Evolutionary conservation across 2,329 filamentous ascomycete species (phyloP), one percentile per base, ranked within the genome.

Genomic region (Helicocarpus griseus): DNA sequence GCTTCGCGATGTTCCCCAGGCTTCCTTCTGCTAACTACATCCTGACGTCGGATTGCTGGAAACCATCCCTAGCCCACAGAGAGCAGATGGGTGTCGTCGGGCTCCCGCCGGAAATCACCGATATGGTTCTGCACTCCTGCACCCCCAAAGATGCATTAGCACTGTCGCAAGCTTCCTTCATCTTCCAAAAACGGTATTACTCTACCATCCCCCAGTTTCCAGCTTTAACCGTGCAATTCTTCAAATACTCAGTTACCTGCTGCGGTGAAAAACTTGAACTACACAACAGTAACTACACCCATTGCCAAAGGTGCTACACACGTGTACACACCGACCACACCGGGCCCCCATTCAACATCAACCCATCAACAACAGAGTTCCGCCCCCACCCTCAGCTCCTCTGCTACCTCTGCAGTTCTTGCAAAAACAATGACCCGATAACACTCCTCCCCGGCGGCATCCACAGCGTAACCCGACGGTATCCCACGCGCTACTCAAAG

Each of bases 31-130:
- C 54, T 65, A 17, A 44, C 36, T 53, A 52, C 11, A 43, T 63
- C 46, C 33, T 64, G 22, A 54, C 60, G 4, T 62, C 61, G 3
- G 31, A 52, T 14, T 57, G 59, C 48, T 62, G 61, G 59, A 60
- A 56, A 45, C 52, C 50, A 44, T 38, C 49, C n/a, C 38, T 21
- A 1, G 39, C 38, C 11, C 4, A 53, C 36, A 57, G 51, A 38
- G 61, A 64, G 47, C 53, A 33, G 9, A 58, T 54, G 51, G 35
- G 52, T 35, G 38, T 50, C 33, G 38, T 50, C 28, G 26, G 21
- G 29, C 21, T 56, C 14, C 49, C 54, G 6, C n/a, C 52, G 17
- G 52, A 54, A 51, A 45, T 54, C 33, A 33, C 54, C 29, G 29
- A 53, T 50, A 53, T 61, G 11, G 22, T 63, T 17, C 48, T 53